Evolutionary conservation across 768 basidiomycete species (phyloP).

Genomic region (Hygrophorus russula): DNA sequence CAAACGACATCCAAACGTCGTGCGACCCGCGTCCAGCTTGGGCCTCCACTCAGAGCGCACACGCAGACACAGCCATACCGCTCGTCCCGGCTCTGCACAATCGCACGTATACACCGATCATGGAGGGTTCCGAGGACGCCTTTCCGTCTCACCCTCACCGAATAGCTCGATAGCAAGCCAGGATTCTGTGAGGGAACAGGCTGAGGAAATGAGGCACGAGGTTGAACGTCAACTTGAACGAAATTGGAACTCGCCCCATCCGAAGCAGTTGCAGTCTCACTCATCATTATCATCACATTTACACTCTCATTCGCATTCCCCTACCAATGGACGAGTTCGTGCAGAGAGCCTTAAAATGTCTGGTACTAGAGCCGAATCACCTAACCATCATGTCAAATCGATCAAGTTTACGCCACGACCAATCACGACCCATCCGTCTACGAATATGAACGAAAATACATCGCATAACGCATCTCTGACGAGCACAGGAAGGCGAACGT

Average conservation of each 20-base stretch:
- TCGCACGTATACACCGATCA: conserved; percentile 19
- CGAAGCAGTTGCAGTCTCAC: conserved; percentile 17
- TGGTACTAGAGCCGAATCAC: conserved; percentile 12
- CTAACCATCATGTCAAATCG: conserved; percentile 5
- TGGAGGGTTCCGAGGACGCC: conserved; percentile 12
- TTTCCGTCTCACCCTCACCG: conserved; percentile 22
- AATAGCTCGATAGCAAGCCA: conserved; percentile 27
- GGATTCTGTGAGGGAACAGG: conserved; percentile 8
- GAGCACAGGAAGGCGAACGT: too few relatives aligned
- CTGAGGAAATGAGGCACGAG: conserved; percentile 20
- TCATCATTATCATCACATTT: conserved; percentile 4
- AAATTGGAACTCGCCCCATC: conserved; percentile 63
- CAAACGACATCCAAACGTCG: conserved; percentile 24
- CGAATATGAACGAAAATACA: too few relatives aligned
- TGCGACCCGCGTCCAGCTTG: conserved; percentile 34
- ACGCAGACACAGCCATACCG: conserved; percentile 25
- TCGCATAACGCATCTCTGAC: too few relatives aligned
- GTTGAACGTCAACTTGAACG: conserved; percentile 44
- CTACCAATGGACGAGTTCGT: conserved; percentile 9
- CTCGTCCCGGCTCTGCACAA: conserved; percentile 28
- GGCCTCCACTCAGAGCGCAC: conserved; percentile 23
- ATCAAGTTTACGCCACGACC: not conserved
- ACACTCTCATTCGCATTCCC: conserved; percentile 8
- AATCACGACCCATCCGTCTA: not conserved
- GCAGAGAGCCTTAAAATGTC: conserved; percentile 13